Conservation (phyloP, 164 flowering plant genomes). For the Vitis rupestris region DNA sequence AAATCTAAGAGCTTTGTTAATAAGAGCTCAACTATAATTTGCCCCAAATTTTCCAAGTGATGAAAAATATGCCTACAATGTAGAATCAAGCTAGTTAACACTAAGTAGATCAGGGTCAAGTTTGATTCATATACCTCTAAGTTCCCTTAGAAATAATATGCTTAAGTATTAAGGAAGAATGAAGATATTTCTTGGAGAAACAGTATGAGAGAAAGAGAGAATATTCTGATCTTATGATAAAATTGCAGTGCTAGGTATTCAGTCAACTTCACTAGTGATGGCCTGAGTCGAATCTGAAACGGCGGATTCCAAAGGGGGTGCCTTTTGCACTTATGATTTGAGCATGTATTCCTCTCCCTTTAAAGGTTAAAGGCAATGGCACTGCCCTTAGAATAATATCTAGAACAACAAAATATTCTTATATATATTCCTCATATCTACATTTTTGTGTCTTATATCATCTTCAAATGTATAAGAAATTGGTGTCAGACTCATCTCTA, state of each 20-base stretch:
- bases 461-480: background rate
- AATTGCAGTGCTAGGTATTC: background rate
- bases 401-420: background rate
- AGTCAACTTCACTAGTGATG: background rate
- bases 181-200: too few species aligned
- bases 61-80: too few species aligned
- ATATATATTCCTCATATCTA: constrained; percentile 4
- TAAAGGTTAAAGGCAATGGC: background rate
- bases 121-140: too few species aligned
- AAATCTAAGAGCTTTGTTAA: too few species aligned
- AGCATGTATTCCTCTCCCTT: background rate
- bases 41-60: too few species aligned
- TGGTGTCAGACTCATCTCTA: background rate
- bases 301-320: background rate
- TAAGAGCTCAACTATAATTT: too few species aligned
- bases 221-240: background rate
- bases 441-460: background rate
- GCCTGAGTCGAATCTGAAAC: background rate
- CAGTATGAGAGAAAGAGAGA: too few species aligned
- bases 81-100: too few species aligned
- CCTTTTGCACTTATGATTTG: background rate
- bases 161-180: too few species aligned
- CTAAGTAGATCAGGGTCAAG: too few species aligned
- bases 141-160: too few species aligned
- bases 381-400: background rate